Evolutionary conservation across 78 protist species (phyloP).

Genomic region (Mastigamoeba balamuthi): DNA sequence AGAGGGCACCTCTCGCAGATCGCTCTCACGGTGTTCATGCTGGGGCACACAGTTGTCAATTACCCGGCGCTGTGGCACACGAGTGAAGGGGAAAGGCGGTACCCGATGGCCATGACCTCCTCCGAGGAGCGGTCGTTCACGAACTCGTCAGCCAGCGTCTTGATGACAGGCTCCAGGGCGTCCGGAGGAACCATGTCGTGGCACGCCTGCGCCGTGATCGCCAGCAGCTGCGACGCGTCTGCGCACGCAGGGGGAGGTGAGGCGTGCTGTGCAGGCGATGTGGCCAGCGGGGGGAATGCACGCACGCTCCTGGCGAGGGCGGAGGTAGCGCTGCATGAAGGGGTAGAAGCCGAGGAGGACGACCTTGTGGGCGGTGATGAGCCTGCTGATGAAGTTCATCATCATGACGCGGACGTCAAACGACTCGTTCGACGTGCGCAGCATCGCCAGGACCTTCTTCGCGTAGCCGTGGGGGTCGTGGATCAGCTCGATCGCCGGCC

Average conservation of each 20-base stretch:
- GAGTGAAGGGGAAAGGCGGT: neutral
- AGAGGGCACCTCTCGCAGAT: slow-evolving; percentile 71
- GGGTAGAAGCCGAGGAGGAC: slow-evolving; percentile 72
- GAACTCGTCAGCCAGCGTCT: slow-evolving; percentile 60
- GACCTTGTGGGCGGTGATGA: slow-evolving; percentile 62
- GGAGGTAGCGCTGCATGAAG: slow-evolving; percentile 58
- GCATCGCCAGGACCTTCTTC: slow-evolving; percentile 47
- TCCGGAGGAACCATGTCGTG: slow-evolving; percentile 88
- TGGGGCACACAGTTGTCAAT: neutral
- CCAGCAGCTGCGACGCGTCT: slow-evolving; percentile 60
- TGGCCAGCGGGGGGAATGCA: neutral
- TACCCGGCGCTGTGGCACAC: neutral
- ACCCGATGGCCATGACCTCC: slow-evolving; percentile 79
- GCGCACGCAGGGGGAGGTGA: neutral
- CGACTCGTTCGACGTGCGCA: slow-evolving; percentile 38
- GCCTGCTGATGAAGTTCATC: slow-evolving; percentile 62
- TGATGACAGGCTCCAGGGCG: slow-evolving; percentile 62
- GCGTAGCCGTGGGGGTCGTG: slow-evolving; percentile 76
- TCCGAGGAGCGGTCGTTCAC: slow-evolving; percentile 62
- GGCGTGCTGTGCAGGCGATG: neutral
- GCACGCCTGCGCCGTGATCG: slow-evolving; percentile 68
- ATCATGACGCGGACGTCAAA: slow-evolving; percentile 61
- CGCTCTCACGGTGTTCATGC: slow-evolving; percentile 72
- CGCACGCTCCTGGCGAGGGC: slow-evolving; percentile 65
- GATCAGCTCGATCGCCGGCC: slow-evolving; percentile 61